phyloP scores from a whole-genome alignment of 768 basidiomycete genomes.

The Calocybe indica region DNA sequence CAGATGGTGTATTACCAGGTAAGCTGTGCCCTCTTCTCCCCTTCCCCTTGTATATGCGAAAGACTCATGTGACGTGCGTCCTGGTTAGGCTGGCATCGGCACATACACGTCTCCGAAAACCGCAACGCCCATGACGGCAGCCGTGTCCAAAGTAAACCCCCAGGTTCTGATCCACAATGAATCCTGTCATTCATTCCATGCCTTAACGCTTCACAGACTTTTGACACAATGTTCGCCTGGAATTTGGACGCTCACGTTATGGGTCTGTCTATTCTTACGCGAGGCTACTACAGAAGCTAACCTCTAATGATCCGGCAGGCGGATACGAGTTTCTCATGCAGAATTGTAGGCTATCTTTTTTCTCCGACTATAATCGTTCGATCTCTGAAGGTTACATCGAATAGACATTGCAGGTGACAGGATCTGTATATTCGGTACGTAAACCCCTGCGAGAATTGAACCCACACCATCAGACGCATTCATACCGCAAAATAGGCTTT shows the following conservation, averaged over 20 bases:
- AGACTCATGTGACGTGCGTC: constrained; percentile 2
- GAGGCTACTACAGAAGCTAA: background rate
- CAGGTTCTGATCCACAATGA: background rate
- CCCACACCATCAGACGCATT: background rate
- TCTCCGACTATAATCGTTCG: background rate
- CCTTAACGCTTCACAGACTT: constrained; percentile 20
- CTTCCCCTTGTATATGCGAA: background rate
- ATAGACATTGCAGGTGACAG: constrained; percentile 46
- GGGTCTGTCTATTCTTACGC: constrained; percentile 22
- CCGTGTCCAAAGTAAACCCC: constrained; percentile 30
- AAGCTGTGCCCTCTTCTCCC: background rate
- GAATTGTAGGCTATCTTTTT: constrained; percentile 31
- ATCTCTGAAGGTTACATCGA: background rate
- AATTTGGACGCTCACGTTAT: constrained; percentile 45
- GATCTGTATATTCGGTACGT: constrained; percentile 55
- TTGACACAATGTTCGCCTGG: constrained; percentile 46
- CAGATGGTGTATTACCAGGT: constrained; percentile 60
- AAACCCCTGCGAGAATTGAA: background rate
- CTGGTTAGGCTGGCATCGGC: constrained; percentile 41
- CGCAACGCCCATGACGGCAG: constrained; percentile 26
- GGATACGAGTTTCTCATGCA: constrained; percentile 60
- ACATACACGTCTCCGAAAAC: constrained; percentile 38
- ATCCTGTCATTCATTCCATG: background rate
- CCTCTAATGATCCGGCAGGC: constrained; percentile 17
- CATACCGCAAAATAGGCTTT: constrained; percentile 30